phyloP scores from a whole-genome alignment of 345 rosid species.

The Reutealis trisperma region DNA sequence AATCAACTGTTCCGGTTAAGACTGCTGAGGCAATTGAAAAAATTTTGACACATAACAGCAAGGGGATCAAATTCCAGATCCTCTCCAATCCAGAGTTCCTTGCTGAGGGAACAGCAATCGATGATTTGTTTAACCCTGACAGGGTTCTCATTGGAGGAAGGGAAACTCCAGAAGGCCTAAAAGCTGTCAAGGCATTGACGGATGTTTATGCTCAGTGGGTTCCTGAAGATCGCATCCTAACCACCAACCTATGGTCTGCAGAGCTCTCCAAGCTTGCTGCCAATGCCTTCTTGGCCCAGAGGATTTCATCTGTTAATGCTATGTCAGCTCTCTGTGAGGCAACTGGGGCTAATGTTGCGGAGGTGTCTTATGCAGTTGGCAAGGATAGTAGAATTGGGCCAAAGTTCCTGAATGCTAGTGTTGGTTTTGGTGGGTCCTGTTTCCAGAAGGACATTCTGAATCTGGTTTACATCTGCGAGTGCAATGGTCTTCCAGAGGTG shows the following conservation, averaged over 20 bases:
- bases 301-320: constrained; percentile 88
- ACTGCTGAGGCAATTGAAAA: constrained; percentile 94
- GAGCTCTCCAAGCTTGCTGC: constrained; percentile 97
- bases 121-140: constrained; percentile 73
- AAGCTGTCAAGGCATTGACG: constrained; percentile 75
- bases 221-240: constrained; percentile 69
- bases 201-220: constrained; percentile 87
- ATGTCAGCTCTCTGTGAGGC: constrained; percentile 95
- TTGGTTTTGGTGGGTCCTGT: constrained; percentile 91
- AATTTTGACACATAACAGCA: constrained; percentile 87
- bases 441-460: constrained; percentile 90
- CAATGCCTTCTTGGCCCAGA: constrained; percentile 89
- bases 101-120: constrained; percentile 93
- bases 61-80: constrained; percentile 90
- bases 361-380: constrained; percentile 80
- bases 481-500: constrained; percentile 92
- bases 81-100: constrained; percentile 96
- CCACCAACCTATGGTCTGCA: constrained; percentile 95
- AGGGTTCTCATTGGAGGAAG: constrained; percentile 92
- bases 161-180: constrained; percentile 82
- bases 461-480: constrained; percentile 88
- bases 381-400: constrained; percentile 80
- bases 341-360: constrained; percentile 81
- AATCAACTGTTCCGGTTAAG: constrained; percentile 92
- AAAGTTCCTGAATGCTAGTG: constrained; percentile 84